phyloP scores from a whole-genome alignment of 2,329 filamentous ascomycete genomes.

The Biscogniauxia sp. region DNA sequence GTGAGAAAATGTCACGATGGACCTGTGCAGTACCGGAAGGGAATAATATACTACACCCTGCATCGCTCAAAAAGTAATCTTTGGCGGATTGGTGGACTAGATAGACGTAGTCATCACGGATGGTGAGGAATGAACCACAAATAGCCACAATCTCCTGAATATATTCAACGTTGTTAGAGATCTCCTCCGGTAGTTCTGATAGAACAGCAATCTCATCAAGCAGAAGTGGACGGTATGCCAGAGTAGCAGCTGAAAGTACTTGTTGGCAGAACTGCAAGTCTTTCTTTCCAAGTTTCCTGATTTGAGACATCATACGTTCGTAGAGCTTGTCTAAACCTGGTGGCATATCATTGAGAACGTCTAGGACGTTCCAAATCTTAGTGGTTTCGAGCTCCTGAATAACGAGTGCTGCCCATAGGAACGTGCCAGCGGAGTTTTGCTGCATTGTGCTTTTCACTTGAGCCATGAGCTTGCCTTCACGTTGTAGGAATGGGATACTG shows the following conservation, averaged over 20 bases:
- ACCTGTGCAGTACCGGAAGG: conserved; percentile 15
- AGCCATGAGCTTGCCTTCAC: not conserved
- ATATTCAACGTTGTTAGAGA: not conserved
- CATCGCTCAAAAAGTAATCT: conserved; percentile 35
- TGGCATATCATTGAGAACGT: conserved; percentile 26
- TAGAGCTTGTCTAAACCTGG: conserved; percentile 38
- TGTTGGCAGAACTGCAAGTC: conserved; percentile 31
- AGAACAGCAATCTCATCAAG: conserved; percentile 34
- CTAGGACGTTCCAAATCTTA: conserved; percentile 7
- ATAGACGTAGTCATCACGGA: conserved; percentile 29
- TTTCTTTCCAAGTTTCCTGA: conserved; percentile 21
- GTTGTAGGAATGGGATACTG: not conserved
- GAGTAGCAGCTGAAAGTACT: conserved; percentile 33
- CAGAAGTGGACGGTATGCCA: conserved; percentile 36
- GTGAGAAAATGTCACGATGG: conserved; percentile 34
- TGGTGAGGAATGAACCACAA: conserved; percentile 41
- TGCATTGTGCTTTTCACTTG: not conserved
- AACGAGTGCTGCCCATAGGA: conserved; percentile 44
- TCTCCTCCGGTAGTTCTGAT: not conserved
- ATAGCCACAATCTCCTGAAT: conserved; percentile 29
- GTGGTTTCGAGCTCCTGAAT: conserved; percentile 30
- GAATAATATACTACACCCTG: conserved; percentile 30
- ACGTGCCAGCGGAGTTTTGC: conserved; percentile 38
- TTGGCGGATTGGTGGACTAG: conserved; percentile 45
- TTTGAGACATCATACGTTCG: conserved; percentile 35